Evolutionary conservation across 1,284 basidiomycete genomes (phyloP), one percentile per base, ranked within the genome.

Genomic region (Puccinia polysora): DNA sequence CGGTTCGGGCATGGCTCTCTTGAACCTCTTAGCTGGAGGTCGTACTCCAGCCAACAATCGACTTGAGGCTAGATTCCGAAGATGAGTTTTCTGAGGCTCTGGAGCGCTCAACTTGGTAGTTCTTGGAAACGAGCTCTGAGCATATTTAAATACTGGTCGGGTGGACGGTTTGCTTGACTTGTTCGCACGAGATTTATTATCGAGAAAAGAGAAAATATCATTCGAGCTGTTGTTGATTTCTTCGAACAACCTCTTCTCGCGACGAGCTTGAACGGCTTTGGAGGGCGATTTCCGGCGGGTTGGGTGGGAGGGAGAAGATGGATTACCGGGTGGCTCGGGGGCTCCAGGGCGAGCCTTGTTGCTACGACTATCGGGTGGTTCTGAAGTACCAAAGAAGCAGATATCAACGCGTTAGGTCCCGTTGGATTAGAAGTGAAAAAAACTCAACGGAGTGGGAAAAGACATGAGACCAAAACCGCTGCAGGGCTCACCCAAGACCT

Each of bases 121-220:
- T 58, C 47, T 69, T 25, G 36, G 53, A 47, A 56, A 55, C n/a
- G 55, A 18, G 32, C 53, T 38, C 40, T 69, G 65, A 0, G 65
- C 23, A 6, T 34, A 18, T 40, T 69, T 69, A 43, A 58, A 69
- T 18, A 69, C 52, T 32, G 40, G 65, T 34, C 65, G 25, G 43
- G 43, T 69, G 25, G 43, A 25, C 14, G 43, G 55, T 47, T 69
- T 69, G 28, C 18, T 23, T 15, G 28, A 18, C 34, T 58, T 43
- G 30, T 34, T 69, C 10, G 55, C 7, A 18, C 43, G 52, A 20
- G 30, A 32, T 20, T 58, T 40, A 12, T 55, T 43, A 47, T 69
- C 65, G 28, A 69, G 65, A 60, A 69, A 69, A 10, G 65, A 69
- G 38, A 69, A 69, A 12, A 69, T 36, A 47, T 69, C 55, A 34